Evolutionary conservation across 305 asterid genomes (phyloP), one percentile per base, ranked within the genome.

Genomic region (Fraxinus paxiana): DNA sequence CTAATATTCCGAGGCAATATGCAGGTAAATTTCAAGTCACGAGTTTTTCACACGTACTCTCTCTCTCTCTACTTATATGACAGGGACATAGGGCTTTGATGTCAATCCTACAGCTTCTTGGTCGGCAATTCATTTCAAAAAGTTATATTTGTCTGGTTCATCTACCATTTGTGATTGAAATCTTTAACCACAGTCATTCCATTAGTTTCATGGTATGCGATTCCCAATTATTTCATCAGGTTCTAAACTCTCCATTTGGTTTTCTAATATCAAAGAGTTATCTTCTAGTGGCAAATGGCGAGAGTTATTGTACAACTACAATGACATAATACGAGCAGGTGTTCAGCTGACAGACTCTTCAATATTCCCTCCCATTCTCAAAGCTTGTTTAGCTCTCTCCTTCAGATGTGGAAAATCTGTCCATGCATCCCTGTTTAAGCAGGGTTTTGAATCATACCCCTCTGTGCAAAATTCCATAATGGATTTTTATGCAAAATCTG

Each of bases 401-500:
- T 75, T 73, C 82, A 30, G 59, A 80, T 85, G 83, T 28, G 95
- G 98, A 31, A 73, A 80, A 38, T 87, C 94, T 70, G 85, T 93
- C 78, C 98, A 93, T 76, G 90, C 92, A 24, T 90, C 92, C 77
- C 37, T 87, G 71, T 73, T 91, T 78, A 95, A 95, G 88, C 91
- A 81, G 78, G 98, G 97, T 48, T 88, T 93, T 37, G 82, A 83
- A 48, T 83, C 93, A 2, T 91, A 84, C 86, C 82, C 86, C 79
- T 86, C 93, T 1, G 84, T 91, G 72, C 86, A 87, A 51, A 94
- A 94, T 85, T 93, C 98, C 54, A 65, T 93, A 26, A 84, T 94
- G 81, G 92, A 94, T 85, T 93, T 91, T 74, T 94, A 94, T 76
- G 83, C 89, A 41, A 94, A 94, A 88, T 89, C 92, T 41, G 93